phyloP scores from a whole-genome alignment of 352 stramenopile genomes.

The Phytophthora uliginosa region DNA sequence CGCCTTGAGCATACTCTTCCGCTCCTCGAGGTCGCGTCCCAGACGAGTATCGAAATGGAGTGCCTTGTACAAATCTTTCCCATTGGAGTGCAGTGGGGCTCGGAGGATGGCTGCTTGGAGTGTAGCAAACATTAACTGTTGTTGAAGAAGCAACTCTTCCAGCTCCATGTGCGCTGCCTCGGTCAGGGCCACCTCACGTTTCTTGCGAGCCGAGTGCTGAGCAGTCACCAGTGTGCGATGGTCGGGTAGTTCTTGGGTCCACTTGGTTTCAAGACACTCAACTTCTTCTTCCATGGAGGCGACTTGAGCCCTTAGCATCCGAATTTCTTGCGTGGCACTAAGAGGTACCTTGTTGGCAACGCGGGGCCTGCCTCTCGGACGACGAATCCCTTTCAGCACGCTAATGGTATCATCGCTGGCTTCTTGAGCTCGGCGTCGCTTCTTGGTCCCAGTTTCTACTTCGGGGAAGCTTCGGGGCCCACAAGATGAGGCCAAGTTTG shows the following conservation, averaged over 20 bases:
- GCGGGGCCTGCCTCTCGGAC: background rate
- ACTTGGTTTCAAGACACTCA: background rate
- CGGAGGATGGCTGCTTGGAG: slow-evolving; percentile 38
- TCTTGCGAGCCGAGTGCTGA: slow-evolving; percentile 40
- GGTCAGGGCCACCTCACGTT: slow-evolving; percentile 21
- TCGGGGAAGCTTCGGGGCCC: background rate
- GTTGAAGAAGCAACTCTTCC: slow-evolving; percentile 42
- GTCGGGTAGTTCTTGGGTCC: background rate
- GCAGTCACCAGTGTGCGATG: slow-evolving; percentile 24
- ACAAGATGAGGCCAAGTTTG: background rate
- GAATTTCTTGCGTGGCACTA: background rate
- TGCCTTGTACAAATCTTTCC: slow-evolving; percentile 36
- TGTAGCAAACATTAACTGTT: slow-evolving; percentile 49
- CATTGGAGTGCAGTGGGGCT: slow-evolving; percentile 44
- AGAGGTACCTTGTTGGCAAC: background rate
- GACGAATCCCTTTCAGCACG: background rate
- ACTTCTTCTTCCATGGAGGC: slow-evolving; percentile 1
- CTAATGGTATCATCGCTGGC: background rate
- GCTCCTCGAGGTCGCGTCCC: slow-evolving; percentile 18
- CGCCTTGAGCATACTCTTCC: slow-evolving; percentile 31
- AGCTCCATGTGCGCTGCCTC: slow-evolving; percentile 36
- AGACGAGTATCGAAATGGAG: slow-evolving; percentile 48
- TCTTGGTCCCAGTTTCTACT: background rate
- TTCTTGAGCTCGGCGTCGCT: background rate
- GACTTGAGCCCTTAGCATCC: slow-evolving; percentile 1